phyloP scores from a whole-genome alignment of 2,329 filamentous ascomycete species.

The Aureobasidium subglaciale region DNA sequence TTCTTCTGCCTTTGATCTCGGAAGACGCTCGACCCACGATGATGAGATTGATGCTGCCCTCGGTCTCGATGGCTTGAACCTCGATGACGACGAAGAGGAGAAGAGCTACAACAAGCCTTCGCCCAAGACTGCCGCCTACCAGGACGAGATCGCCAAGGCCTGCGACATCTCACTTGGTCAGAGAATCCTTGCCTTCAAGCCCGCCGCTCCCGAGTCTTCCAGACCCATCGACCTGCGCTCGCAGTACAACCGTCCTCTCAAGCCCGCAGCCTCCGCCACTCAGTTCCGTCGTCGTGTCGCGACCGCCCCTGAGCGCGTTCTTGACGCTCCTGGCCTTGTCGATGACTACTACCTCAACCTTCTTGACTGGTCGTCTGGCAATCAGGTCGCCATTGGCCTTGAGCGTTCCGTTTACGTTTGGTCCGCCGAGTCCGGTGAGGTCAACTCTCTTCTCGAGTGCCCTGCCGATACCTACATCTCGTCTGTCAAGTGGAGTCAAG shows the following conservation, averaged over 20 bases:
- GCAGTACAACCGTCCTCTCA: constrained; percentile 96
- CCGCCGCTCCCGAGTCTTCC: constrained; percentile 91
- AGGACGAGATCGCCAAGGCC: constrained; percentile 81
- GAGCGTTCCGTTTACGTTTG: constrained; percentile 97
- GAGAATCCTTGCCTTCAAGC: constrained; percentile 96
- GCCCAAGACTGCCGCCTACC: constrained; percentile 82
- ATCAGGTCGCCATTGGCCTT: constrained; percentile 95
- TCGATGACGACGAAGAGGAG: constrained; percentile 63
- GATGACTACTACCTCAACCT: constrained; percentile 99
- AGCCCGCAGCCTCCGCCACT: constrained; percentile 65
- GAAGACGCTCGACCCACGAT: constrained; percentile 56
- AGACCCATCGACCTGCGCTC: constrained; percentile 96
- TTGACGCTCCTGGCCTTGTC: constrained; percentile 90
- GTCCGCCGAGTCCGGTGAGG: constrained; percentile 89
- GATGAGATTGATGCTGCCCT: constrained; percentile 53
- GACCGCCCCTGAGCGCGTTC: constrained; percentile 88
- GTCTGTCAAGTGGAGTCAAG: constrained; percentile 97
- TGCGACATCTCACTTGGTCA: constrained; percentile 92
- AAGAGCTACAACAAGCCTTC: constrained; percentile 68
- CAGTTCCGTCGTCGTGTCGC: constrained; percentile 89
- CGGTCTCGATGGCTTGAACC: constrained; percentile 70
- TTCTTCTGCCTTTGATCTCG: constrained; percentile 50
- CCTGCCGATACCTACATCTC: constrained; percentile 89
- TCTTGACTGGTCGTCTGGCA: constrained; percentile 94
- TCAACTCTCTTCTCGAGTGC: constrained; percentile 83